Evolutionary conservation across 352 stramenopile genomes (phyloP).

Genomic region (Aphanomyces stellatus): DNA sequence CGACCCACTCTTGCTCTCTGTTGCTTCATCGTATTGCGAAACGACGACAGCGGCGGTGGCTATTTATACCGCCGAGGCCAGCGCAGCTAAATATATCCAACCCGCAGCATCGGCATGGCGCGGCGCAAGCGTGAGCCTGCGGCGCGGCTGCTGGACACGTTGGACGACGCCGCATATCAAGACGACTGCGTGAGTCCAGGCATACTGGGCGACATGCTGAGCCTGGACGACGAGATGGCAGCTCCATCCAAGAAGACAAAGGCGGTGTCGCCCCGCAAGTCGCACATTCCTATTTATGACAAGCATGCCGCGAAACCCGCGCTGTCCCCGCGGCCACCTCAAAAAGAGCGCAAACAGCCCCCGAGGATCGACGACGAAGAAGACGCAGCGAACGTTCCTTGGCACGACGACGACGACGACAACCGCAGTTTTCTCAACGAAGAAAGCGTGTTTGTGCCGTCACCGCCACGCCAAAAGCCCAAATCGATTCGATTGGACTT

Average conservation of each 20-base stretch:
- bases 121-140: not conserved
- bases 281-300: constrained; percentile 7
- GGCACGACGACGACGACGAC: not conserved
- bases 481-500: not conserved
- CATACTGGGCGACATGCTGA: not conserved
- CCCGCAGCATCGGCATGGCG: not conserved
- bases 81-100: no score
- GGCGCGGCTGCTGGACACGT: not conserved
- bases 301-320: not conserved
- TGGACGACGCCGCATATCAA: not conserved
- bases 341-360: not conserved
- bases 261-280: not conserved
- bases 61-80: no score
- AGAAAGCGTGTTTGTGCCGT: not conserved
- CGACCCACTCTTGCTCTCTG: no score
- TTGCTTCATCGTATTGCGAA: no score
- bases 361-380: not conserved
- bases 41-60: no score
- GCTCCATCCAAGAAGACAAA: not conserved
- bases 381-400: not conserved
- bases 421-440: not conserved
- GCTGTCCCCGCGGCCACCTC: not conserved
- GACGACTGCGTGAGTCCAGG: not conserved
- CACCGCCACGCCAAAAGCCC: not conserved
- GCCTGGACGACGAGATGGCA: not conserved